Evolutionary conservation across 2,329 filamentous ascomycete species (phyloP), one percentile per base, ranked within the genome.

Genomic region (Fusarium penzigii): DNA sequence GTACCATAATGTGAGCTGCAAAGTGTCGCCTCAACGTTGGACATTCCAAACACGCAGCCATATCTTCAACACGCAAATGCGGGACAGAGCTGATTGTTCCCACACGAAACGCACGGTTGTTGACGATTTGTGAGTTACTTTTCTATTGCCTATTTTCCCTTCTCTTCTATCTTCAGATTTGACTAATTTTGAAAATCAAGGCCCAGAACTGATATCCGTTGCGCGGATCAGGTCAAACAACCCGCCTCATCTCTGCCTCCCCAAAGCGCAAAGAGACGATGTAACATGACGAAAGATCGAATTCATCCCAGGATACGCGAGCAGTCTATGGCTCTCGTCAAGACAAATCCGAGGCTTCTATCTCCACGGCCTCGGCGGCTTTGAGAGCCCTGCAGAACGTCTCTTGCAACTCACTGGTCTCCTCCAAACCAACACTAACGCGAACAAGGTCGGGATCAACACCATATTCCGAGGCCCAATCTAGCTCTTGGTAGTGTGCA

Each of bases 381-480:
- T 81, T 76, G 54, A 97, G 75, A n/a, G 93, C 93, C 45, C 70
- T 76, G 52, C 79, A 72, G 65, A 97, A 89, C 16, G 80, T 81
- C 13, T 70, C 71, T 32, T 81, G 78, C 62, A 97, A 72, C 52
- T 86, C 81, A 20, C 78, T 75, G 1, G 85, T 81, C 55, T 94
- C 89, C 70, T 99, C 94, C 46, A 99, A 72, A 0, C 94, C 94
- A 48, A 97, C 89, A 65, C 92, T 97, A 59, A 97, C 84, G 40
- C 94, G 82, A 44, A 97, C 81, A 50, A 99, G 72, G 68, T 90
- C 83, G 2, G 84, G 83, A 49, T 94, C 88, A 3, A 97, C 90
- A 0, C 92, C 91, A 69, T 88, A 93, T 53, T 86, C 78, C 25
- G 82, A 84, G 41, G 89, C 90, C 94, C 94, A 99, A n/a, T 92